A percentile compares a stretch with the other conserved stretches of the same genome.
phyloP scores from a whole-genome alignment of 371 early-diverging fungal species.

The Rhizopus stolonifer region DNA sequence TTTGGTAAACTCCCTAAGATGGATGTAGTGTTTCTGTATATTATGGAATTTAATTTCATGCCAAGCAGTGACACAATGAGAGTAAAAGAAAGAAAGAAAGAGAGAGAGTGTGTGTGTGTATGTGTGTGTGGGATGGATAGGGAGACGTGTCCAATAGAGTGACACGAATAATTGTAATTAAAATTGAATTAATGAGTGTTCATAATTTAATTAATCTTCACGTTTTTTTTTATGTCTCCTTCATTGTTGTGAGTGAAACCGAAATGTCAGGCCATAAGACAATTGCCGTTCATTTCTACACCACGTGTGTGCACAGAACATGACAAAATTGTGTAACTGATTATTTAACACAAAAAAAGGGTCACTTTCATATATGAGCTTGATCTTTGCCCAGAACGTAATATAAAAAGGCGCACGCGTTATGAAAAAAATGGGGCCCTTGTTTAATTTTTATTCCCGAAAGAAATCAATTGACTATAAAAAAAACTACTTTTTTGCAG shows the following conservation, averaged over 20 bases:
- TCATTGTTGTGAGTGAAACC: conserved; percentile 7
- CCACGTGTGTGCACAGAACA: conserved; percentile 14
- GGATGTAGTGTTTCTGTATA: too few species aligned
- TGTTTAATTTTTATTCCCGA: neutral
- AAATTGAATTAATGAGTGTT: neutral
- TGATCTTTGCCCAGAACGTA: too few species aligned
- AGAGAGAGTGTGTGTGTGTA: too few species aligned
- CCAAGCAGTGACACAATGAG: too few species aligned
- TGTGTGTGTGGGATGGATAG: too few species aligned
- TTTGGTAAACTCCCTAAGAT: too few species aligned
- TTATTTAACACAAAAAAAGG: conserved; percentile 17
- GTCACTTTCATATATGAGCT: neutral
- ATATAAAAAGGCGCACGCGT: neutral
- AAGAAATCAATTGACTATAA: neutral
- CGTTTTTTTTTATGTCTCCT: neutral
- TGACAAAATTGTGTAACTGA: neutral
- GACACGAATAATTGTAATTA: neutral
- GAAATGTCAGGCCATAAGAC: conserved; percentile 23
- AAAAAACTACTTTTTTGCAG: neutral
- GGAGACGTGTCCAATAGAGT: too few species aligned
- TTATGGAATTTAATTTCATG: too few species aligned
- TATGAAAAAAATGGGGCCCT: neutral
- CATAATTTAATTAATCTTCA: neutral
- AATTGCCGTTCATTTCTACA: conserved; percentile 10
- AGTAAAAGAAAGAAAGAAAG: too few species aligned